These are phyloP conservation scores for Calocera viscosa DNA, from an alignment of 768 basidiomycete genomes.

Conservation along the genomic window DNA sequence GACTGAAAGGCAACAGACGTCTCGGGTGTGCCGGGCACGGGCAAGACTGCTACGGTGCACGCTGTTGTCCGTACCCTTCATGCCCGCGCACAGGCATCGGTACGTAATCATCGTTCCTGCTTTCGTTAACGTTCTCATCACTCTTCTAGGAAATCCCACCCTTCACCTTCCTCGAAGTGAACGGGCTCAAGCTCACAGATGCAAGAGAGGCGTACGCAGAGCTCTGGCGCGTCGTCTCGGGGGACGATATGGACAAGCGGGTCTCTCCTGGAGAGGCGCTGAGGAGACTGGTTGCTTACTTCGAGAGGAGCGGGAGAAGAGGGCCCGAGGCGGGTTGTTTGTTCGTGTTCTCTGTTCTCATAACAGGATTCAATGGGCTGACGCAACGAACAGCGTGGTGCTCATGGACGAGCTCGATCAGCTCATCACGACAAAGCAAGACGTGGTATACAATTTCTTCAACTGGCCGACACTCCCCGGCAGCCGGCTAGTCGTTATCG, in stretches of 20 bases:
- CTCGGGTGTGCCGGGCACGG: constrained; percentile 96
- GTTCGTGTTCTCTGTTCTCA: background rate
- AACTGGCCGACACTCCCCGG: constrained; percentile 91
- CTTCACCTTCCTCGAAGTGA: constrained; percentile 95
- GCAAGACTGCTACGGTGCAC: constrained; percentile 96
- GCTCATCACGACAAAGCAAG: constrained; percentile 87
- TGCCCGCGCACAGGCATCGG: background rate
- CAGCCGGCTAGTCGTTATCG: constrained; percentile 85
- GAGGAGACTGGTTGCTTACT: constrained; percentile 63
- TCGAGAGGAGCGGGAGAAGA: constrained; percentile 48
- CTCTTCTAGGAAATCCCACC: constrained; percentile 68
- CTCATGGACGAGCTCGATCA: constrained; percentile 99
- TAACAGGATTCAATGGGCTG: background rate
- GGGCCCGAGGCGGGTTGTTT: constrained; percentile 40
- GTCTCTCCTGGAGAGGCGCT: constrained; percentile 64
- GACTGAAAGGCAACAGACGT: constrained; percentile 52
- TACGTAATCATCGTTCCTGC: background rate
- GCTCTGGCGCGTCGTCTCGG: constrained; percentile 87
- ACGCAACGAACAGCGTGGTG: constrained; percentile 51
- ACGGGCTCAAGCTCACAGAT: constrained; percentile 86
- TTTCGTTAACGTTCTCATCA: too few species aligned
- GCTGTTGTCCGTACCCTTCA: constrained; percentile 71
- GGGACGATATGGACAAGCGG: constrained; percentile 50
- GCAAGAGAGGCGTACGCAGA: constrained; percentile 84
- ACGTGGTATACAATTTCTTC: constrained; percentile 99